phyloP scores from a whole-genome alignment of 1,284 basidiomycete species.

The Thecaphora thlaspeos region DNA sequence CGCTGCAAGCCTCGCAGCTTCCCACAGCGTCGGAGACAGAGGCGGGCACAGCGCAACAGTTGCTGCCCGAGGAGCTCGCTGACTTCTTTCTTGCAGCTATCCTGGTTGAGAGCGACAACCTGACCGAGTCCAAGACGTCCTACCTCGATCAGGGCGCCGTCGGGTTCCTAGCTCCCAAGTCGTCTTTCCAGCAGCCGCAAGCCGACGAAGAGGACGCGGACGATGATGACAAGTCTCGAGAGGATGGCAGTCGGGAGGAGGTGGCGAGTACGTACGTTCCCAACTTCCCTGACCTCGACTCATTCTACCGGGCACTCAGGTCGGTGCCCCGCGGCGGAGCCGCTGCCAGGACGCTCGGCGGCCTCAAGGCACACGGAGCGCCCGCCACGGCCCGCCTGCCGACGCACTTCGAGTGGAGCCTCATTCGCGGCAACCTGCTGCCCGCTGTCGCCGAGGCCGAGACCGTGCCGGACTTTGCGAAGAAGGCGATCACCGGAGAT shows the following conservation, averaged over 20 bases:
- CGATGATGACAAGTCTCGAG: neutral
- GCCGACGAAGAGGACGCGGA: conserved; percentile 9
- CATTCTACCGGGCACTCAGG: conserved; percentile 20
- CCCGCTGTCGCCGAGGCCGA: conserved; percentile 10
- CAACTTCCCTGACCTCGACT: conserved; percentile 31
- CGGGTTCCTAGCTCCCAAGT: conserved; percentile 26
- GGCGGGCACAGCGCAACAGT: neutral
- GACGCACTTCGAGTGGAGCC: conserved; percentile 28
- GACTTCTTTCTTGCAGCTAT: conserved; percentile 24
- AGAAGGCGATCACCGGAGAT: conserved; percentile 53
- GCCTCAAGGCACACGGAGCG: neutral
- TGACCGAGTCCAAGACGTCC: conserved; percentile 23
- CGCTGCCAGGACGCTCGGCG: neutral
- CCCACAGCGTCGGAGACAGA: neutral
- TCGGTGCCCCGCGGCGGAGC: conserved; percentile 5
- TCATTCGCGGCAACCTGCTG: conserved; percentile 28
- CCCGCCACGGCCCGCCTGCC: neutral
- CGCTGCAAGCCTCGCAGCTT: conserved; percentile 2
- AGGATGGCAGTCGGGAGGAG: no score
- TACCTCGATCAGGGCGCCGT: conserved; percentile 32
- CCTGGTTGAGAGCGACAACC: conserved; percentile 24
- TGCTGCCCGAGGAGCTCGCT: conserved; percentile 17
- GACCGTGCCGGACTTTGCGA: conserved; percentile 35
- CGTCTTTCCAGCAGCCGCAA: conserved; percentile 19
- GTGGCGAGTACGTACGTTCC: no score